Base-by-base conservation (phyloP, 148 eudicot species). In the Bassia scoparia region DNA sequence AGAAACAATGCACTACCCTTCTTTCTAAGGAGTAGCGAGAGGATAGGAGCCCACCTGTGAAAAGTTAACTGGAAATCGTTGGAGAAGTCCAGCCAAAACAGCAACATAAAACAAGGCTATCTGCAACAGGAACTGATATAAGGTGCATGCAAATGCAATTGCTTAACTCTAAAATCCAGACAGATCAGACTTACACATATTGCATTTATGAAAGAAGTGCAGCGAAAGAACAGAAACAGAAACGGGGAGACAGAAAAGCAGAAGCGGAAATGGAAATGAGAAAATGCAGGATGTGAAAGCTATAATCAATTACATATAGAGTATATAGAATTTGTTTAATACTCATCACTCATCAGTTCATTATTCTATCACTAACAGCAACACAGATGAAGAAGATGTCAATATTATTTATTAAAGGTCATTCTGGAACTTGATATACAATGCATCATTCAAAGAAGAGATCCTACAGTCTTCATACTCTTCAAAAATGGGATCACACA, bases 71-170 rank as follows among this genome's bases (percentile, higher is more conserved):
- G 90, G 91, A 63, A 94, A 86, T 35, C 96, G 84, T 34, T 87
- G 96, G 78, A 89, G 87, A 82, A 94, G 88, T 63, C 86, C 95
- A 58, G 86, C 96, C 49, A 94, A 83, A 60, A 88, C 83, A 52
- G 97, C 96, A 74, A 87, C 85, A 82, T 89, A 94, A 73, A 94
- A 88, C 80, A 94, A 61, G 29, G 89, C 86, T 78, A 91, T 87
- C 98, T 94, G 90, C 83, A 84, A 74, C 69, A 6, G 43, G 33
- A 75, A 33, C 66, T 65, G 44, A 56, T 34, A 70, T 67, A 24
- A 80, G 70, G 49, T 31, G 59, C 63, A 35, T n/a, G 58, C 59
- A 55, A 67, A 48, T 20, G 53, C 67, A 23, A 27, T 23, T 15
- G 21, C 55, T 6, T 54, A 21, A 20, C 27, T 52, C 61, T 44